Evolutionary conservation across 495 filamentous ascomycete genomes (phyloP).

Genomic region (Cairneyella variabilis): DNA sequence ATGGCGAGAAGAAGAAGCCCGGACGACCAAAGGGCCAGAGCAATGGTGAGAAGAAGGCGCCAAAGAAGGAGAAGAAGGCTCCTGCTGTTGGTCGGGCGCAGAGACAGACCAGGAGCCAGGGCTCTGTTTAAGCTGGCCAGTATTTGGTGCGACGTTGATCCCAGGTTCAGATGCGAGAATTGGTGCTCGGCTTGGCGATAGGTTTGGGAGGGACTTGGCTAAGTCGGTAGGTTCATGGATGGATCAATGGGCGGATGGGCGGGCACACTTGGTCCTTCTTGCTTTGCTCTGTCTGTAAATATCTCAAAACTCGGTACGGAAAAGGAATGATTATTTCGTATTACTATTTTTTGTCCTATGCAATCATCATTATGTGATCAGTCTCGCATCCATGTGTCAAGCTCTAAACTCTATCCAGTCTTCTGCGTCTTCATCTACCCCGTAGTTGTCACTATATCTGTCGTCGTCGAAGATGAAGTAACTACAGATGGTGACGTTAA

Average conservation of each 20-base stretch:
- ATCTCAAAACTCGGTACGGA: background rate
- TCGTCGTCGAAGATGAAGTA: background rate
- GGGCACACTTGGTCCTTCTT: background rate
- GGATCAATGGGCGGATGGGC: background rate
- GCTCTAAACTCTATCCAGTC: too few species aligned
- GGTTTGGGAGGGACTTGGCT: background rate
- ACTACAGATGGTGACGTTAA: background rate
- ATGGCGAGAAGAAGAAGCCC: constrained; percentile 21
- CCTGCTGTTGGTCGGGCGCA: constrained; percentile 18
- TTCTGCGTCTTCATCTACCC: too few species aligned
- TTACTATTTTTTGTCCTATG: background rate
- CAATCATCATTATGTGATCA: too few species aligned
- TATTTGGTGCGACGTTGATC: background rate
- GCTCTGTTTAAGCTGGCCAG: constrained; percentile 3
- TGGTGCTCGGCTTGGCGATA: background rate
- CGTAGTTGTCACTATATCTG: too few species aligned
- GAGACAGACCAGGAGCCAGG: constrained; percentile 27
- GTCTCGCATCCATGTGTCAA: too few species aligned
- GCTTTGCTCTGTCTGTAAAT: constrained; percentile 2
- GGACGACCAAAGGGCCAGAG: constrained; percentile 12
- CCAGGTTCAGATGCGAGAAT: background rate
- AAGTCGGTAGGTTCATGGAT: background rate
- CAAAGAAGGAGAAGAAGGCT: constrained; percentile 25
- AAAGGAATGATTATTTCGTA: background rate
- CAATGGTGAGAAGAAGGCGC: constrained; percentile 9